Conservation (phyloP, 495 filamentous ascomycete species). For the Aspergillus leporis region DNA sequence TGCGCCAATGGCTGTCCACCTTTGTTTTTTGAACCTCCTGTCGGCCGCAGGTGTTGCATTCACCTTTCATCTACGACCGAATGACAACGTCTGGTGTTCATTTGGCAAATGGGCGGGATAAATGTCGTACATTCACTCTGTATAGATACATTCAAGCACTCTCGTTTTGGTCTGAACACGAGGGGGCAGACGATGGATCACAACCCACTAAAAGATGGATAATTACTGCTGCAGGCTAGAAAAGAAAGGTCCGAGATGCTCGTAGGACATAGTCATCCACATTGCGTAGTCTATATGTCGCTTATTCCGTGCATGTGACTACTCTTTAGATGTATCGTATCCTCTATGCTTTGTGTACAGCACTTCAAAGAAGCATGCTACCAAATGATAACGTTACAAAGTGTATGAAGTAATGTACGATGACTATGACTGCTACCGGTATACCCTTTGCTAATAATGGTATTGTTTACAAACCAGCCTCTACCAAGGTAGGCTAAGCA, state of each 20-base stretch:
- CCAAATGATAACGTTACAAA: neutral
- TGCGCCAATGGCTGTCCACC: neutral
- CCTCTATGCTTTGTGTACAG: neutral
- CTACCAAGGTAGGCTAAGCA: neutral
- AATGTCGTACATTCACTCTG: neutral
- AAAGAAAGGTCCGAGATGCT: neutral
- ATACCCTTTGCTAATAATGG: neutral
- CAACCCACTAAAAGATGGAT: constrained; percentile 2
- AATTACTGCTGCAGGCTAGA: neutral
- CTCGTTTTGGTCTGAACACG: constrained; percentile 6
- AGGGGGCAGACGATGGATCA: constrained; percentile 6
- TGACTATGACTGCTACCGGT: neutral
- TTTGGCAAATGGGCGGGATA: neutral
- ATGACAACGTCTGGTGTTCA: neutral
- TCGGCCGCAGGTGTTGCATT: neutral
- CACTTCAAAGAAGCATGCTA: neutral
- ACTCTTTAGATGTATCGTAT: neutral
- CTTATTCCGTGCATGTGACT: neutral
- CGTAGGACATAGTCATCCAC: neutral
- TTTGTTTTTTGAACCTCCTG: neutral
- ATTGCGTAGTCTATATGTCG: neutral
- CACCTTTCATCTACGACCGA: neutral
- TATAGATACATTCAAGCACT: neutral
- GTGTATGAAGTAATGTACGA: neutral
- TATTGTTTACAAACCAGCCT: constrained; percentile 4